phyloP scores from a whole-genome alignment of 352 stramenopile genomes.

The Phytophthora citrophthora region DNA sequence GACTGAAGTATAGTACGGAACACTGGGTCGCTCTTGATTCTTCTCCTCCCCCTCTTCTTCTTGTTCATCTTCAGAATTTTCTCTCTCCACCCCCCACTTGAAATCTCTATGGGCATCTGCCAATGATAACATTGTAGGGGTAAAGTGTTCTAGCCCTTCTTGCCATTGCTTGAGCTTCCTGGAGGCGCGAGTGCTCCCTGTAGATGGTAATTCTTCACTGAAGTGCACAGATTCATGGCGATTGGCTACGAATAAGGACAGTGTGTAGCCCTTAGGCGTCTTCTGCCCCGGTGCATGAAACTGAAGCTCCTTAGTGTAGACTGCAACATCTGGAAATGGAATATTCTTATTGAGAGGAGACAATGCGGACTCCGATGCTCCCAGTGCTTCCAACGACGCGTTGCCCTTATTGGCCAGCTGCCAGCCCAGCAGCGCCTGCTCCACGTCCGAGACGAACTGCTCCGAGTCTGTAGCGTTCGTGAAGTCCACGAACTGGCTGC shows the following conservation, averaged over 20 bases:
- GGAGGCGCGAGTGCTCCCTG: not conserved
- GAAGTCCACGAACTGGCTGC: constrained; percentile 88
- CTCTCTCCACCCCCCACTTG: constrained; percentile 23
- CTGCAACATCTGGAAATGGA: constrained; percentile 12
- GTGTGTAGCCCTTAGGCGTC: constrained; percentile 44
- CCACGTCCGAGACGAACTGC: constrained; percentile 79
- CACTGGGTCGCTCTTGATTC: not conserved
- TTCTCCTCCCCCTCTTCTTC: not conserved
- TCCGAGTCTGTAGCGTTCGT: constrained; percentile 84
- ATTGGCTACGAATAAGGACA: constrained; percentile 52
- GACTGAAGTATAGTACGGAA: constrained; percentile 20
- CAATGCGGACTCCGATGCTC: constrained; percentile 4
- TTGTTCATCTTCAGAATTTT: constrained; percentile 1
- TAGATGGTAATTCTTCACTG: not conserved
- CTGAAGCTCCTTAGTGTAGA: constrained; percentile 47
- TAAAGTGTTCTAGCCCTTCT: constrained; percentile 77
- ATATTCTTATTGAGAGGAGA: not conserved
- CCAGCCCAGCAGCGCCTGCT: constrained; percentile 79
- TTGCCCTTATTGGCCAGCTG: constrained; percentile 72
- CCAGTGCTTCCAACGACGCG: constrained; percentile 48
- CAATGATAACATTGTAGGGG: constrained; percentile 78
- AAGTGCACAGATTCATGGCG: not conserved
- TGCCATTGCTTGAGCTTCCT: constrained; percentile 59
- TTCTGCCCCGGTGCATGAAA: constrained; percentile 26
- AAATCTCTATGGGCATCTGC: constrained; percentile 59